Evolutionary conservation across 2,329 filamentous ascomycete species (phyloP).

Genomic region (Penicillium rolfsii): DNA sequence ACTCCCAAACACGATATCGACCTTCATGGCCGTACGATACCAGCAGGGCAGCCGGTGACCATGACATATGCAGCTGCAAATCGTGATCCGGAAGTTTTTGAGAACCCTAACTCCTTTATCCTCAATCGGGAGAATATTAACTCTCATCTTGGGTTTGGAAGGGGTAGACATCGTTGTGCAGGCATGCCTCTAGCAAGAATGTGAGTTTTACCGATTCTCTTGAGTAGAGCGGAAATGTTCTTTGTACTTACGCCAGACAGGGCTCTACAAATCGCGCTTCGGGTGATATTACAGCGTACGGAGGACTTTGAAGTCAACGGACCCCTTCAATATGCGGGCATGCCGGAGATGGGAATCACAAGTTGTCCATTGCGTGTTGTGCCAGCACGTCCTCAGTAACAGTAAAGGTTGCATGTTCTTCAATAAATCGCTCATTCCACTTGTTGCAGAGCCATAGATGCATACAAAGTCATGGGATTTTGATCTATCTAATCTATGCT

Average conservation of each 20-base stretch:
- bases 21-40: constrained; percentile 8
- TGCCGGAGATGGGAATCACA: constrained; percentile 7
- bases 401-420: not conserved
- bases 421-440: not conserved
- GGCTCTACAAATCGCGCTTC: constrained; percentile 3
- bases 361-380: constrained; percentile 4
- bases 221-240: not conserved
- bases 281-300: constrained; percentile 2
- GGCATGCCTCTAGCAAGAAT: constrained; percentile 20
- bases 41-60: constrained; percentile 6
- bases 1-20: constrained; percentile 9
- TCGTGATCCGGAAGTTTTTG: constrained; percentile 11
- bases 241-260: not conserved
- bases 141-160: constrained; percentile 16
- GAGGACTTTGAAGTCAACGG: not conserved
- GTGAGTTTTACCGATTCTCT: not conserved
- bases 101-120: constrained; percentile 11
- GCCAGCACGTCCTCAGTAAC: not conserved
- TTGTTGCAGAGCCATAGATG: not conserved
- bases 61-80: constrained; percentile 21
- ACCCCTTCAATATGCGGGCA: constrained; percentile 3
- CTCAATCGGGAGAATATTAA: constrained; percentile 14
- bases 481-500: not conserved
- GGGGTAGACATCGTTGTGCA: constrained; percentile 16
- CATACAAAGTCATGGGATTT: not conserved